These are phyloP conservation scores for Xylaria polymorpha DNA, from an alignment of 2,329 filamentous ascomycete species.

Conservation along the genomic window DNA sequence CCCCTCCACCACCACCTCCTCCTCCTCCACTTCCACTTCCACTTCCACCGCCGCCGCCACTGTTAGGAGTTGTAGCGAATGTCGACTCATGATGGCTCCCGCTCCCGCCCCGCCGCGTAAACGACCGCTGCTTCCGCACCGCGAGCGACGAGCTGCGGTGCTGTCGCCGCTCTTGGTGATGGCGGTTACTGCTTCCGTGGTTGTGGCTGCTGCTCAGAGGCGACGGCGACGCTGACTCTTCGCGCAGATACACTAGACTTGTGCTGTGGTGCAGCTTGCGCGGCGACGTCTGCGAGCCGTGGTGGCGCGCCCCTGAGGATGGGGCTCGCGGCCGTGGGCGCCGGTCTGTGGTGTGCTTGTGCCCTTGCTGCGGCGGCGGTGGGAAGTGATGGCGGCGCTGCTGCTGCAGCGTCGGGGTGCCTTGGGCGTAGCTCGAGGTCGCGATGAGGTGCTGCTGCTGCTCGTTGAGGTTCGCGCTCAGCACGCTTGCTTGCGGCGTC, in stretches of 20 bases:
- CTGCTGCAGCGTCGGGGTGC: conserved; percentile 12
- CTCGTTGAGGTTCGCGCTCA: conserved; percentile 50
- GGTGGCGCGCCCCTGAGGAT: conserved; percentile 65
- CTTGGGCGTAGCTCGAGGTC: conserved; percentile 9
- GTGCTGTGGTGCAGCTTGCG: conserved; percentile 56
- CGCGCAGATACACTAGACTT: conserved; percentile 44
- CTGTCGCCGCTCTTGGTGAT: conserved; percentile 38
- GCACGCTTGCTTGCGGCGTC: conserved; percentile 52
- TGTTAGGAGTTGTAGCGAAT: conserved; percentile 30
- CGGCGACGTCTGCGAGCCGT: conserved; percentile 53
- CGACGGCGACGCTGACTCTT: conserved; percentile 54
- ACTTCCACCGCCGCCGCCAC: conserved; percentile 44
- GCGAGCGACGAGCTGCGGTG: conserved; percentile 45
- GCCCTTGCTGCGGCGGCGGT: conserved; percentile 33
- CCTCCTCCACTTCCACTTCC: conserved; percentile 44
- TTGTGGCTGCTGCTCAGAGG: conserved; percentile 41
- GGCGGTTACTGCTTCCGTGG: neutral
- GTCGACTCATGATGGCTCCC: conserved; percentile 9
- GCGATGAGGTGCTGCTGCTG: conserved; percentile 10
- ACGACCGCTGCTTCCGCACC: conserved; percentile 55
- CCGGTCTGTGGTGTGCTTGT: conserved; percentile 37
- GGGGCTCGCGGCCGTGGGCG: conserved; percentile 64
- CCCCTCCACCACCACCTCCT: conserved; percentile 45
- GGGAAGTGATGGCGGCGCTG: conserved; percentile 37
- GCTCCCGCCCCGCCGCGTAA: conserved; percentile 43